These are phyloP conservation scores for Teratosphaeria nubilosa DNA, from an alignment of 2,329 filamentous ascomycete genomes.

Conservation along the genomic window DNA sequence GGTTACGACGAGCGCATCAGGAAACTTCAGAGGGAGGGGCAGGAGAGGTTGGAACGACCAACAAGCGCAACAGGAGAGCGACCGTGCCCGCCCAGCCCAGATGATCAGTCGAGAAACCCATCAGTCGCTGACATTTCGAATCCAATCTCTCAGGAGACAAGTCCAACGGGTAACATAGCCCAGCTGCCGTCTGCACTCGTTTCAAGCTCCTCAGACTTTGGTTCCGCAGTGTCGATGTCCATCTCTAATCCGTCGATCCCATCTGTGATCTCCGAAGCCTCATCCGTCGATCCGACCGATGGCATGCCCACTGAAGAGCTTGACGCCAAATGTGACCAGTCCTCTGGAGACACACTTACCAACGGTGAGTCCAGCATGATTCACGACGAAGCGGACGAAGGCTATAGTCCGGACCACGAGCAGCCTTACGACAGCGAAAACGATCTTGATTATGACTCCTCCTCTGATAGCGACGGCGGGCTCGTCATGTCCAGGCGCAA, in stretches of 20 bases:
- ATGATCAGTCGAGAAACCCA: slow-evolving; percentile 22
- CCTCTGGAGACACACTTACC: slow-evolving; percentile 26
- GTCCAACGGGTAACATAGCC: slow-evolving; percentile 25
- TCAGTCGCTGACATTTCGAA: slow-evolving; percentile 14
- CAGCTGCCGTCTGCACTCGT: slow-evolving; percentile 22
- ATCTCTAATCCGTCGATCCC: slow-evolving; percentile 43
- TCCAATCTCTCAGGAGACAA: slow-evolving; percentile 27
- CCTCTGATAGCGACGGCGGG: slow-evolving; percentile 29
- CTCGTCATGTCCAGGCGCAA: slow-evolving; percentile 28
- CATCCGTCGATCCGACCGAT: slow-evolving; percentile 29
- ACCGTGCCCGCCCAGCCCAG: slow-evolving; percentile 39
- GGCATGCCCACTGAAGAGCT: slow-evolving; percentile 12
- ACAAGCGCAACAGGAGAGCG: slow-evolving; percentile 23
- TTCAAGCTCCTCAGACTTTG: slow-evolving; percentile 41
- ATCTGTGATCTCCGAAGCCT: slow-evolving; percentile 39
- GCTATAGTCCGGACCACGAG: slow-evolving; percentile 23
- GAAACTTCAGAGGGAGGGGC: slow-evolving; percentile 25
- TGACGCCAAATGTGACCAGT: slow-evolving; percentile 27
- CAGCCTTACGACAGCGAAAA: slow-evolving; percentile 30
- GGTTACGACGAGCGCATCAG: slow-evolving; percentile 25
- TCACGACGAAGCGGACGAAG: slow-evolving; percentile 20
- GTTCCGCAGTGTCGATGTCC: slow-evolving; percentile 38
- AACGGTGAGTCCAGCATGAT: slow-evolving; percentile 14
- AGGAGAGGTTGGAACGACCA: slow-evolving; percentile 16
- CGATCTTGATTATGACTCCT: slow-evolving; percentile 30